A percentile compares a stretch with the other conserved stretches of the same genome.
Evolutionary conservation across 108 stramenopile genomes (phyloP).

Genomic region (Poteriospumella lacustris): DNA sequence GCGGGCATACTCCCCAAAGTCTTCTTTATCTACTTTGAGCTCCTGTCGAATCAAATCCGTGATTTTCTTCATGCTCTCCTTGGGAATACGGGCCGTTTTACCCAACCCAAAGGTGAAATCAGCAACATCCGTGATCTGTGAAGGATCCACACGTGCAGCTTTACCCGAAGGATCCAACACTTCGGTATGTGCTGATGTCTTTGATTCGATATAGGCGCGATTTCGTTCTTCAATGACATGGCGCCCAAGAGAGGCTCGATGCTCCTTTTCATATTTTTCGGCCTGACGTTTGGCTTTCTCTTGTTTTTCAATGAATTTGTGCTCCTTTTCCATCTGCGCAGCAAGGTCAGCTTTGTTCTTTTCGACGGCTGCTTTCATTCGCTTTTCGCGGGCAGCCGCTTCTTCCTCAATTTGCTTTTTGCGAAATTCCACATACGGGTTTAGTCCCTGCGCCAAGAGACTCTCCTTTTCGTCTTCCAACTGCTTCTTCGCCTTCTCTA

Average conservation of each 20-base stretch:
- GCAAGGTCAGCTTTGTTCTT: not conserved
- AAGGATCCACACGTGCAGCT: slow-evolving; percentile 27
- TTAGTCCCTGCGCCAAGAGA: not conserved
- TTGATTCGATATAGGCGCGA: not conserved
- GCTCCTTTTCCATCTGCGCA: not conserved
- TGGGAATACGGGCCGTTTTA: slow-evolving; percentile 4
- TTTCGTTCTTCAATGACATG: slow-evolving; percentile 21
- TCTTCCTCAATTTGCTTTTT: not conserved
- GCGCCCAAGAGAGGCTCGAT: slow-evolving; percentile 6
- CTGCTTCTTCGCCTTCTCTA: not conserved
- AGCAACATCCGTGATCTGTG: slow-evolving; percentile 15
- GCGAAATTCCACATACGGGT: slow-evolving; percentile 29
- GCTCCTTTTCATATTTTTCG: not conserved
- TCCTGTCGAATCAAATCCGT: not conserved
- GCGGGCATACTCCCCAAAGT: not conserved
- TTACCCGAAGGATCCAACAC: slow-evolving; percentile 20
- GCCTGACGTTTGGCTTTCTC: not conserved
- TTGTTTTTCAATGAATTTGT: not conserved
- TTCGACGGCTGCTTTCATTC: slow-evolving; percentile 8
- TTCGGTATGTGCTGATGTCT: not conserved
- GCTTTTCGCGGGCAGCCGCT: not conserved
- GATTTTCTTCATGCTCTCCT: not conserved
- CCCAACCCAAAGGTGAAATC: slow-evolving; percentile 19
- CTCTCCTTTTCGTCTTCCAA: not conserved
- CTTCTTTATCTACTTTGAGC: not conserved